These are phyloP conservation scores for Pleurozium schreberi DNA, from an alignment of 225 moss, liverwort and hornwort genomes.

Conservation along the genomic window DNA sequence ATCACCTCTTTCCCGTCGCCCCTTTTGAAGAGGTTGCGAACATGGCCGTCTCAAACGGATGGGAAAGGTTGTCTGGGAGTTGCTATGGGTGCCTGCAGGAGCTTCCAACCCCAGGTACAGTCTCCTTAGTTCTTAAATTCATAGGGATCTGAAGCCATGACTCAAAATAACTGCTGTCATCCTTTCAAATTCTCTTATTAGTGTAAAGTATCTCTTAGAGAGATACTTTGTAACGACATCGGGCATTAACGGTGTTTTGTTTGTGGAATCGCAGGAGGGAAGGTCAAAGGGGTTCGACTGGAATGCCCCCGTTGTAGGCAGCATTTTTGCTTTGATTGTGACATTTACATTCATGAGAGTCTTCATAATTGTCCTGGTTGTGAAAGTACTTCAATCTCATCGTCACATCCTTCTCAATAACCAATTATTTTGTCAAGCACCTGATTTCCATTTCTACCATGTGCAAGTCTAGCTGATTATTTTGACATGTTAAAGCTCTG, in stretches of 20 bases:
- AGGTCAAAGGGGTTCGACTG: slow-evolving; percentile 74
- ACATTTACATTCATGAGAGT: slow-evolving; percentile 93
- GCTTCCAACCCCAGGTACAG: slow-evolving; percentile 72
- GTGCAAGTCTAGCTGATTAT: background rate
- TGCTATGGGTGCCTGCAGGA: slow-evolving; percentile 93
- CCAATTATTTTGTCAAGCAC: background rate
- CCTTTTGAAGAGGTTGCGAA: slow-evolving; percentile 73
- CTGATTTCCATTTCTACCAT: background rate
- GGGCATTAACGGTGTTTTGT: background rate
- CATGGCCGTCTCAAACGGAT: slow-evolving; percentile 30
- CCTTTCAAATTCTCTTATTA: background rate
- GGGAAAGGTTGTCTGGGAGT: slow-evolving; percentile 10
- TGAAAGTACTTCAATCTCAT: slow-evolving; percentile 60
- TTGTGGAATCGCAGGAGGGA: slow-evolving; percentile 52
- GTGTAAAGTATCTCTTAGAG: background rate
- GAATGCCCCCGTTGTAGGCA: slow-evolving; percentile 90
- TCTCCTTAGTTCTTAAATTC: background rate
- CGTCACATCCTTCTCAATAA: slow-evolving; percentile 34
- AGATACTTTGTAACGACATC: background rate
- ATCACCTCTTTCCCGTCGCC: slow-evolving; percentile 94
- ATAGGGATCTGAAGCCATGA: background rate
- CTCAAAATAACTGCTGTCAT: background rate
- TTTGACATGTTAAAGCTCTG: background rate
- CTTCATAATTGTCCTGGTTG: slow-evolving; percentile 99
- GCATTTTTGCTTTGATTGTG: slow-evolving; percentile 98